Evolutionary conservation across 202 grass and related monocot genomes (phyloP).

Genomic region (Schoenoplectus triqueter): DNA sequence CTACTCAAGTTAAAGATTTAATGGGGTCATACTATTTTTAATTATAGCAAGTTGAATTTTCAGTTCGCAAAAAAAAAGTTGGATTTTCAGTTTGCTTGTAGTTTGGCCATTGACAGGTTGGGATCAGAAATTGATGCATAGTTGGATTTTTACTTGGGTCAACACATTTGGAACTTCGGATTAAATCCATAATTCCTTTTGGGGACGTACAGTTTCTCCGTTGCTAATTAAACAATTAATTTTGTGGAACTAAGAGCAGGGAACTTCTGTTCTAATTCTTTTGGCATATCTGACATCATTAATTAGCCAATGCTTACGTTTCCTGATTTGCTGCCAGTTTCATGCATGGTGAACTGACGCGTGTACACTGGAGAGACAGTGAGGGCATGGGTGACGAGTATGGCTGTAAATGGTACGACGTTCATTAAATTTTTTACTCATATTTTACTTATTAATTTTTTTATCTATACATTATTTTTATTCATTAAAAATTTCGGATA

Average conservation of each 20-base stretch:
- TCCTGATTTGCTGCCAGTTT: background rate
- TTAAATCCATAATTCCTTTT: background rate
- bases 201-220: background rate
- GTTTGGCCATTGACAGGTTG: constrained; percentile 1
- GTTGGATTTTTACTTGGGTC: background rate
- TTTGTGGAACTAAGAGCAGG: too few relatives aligned
- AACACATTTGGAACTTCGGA: background rate
- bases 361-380: background rate
- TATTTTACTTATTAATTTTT: too few relatives aligned
- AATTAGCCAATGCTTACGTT: constrained; percentile 15
- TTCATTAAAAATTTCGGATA: too few relatives aligned
- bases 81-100: background rate
- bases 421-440: too few relatives aligned
- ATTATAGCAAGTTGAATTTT: background rate
- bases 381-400: background rate
- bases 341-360: background rate
- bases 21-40: constrained; percentile 1
- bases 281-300: constrained; percentile 1
- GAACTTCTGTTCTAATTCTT: background rate
- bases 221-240: background rate
- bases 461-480: too few relatives aligned
- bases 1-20: background rate
- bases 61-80: too few relatives aligned
- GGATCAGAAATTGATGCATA: background rate
- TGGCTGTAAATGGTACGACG: too few relatives aligned